Evolutionary conservation across 768 basidiomycete genomes (phyloP).

Genomic region (Tricholoma furcatifolium): DNA sequence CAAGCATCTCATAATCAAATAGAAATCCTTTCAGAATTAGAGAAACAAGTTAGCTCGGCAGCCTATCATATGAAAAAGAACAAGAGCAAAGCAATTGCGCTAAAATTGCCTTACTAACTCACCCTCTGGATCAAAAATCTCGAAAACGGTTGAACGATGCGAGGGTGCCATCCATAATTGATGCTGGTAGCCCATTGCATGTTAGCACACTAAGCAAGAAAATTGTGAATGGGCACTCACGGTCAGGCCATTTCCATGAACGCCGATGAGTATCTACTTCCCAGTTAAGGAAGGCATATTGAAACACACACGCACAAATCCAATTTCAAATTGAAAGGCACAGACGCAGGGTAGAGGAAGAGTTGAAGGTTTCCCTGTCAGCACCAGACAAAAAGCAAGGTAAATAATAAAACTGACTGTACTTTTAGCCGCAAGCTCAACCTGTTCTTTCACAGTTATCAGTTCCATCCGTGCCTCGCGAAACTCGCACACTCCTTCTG

Average conservation of each 20-base stretch:
- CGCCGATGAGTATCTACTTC: conserved; percentile 53
- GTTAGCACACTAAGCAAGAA: background rate
- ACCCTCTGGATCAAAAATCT: conserved; percentile 64
- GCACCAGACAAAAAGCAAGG: conserved; percentile 9
- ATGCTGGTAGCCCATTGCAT: conserved; percentile 31
- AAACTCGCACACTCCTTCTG: conserved; percentile 50
- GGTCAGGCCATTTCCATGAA: conserved; percentile 72
- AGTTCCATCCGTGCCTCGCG: conserved; percentile 38
- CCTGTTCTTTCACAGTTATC: conserved; percentile 59
- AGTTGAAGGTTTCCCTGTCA: background rate
- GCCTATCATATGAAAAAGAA: no score
- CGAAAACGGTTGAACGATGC: conserved; percentile 61
- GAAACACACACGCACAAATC: conserved; percentile 1
- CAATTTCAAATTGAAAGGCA: background rate
- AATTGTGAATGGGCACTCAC: conserved; percentile 19
- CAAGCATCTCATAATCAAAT: conserved; percentile 42
- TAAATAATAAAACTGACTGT: conserved; percentile 42
- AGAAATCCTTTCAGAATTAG: conserved; percentile 26
- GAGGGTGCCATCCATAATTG: conserved; percentile 68
- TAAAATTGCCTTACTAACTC: background rate
- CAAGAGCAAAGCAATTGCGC: conserved; percentile 1
- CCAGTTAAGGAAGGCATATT: conserved; percentile 2
- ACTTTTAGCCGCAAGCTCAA: conserved; percentile 56
- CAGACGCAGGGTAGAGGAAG: background rate
- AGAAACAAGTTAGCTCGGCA: background rate